Conservation (phyloP, 257 asterid species). For the Penstemon newberryi region DNA sequence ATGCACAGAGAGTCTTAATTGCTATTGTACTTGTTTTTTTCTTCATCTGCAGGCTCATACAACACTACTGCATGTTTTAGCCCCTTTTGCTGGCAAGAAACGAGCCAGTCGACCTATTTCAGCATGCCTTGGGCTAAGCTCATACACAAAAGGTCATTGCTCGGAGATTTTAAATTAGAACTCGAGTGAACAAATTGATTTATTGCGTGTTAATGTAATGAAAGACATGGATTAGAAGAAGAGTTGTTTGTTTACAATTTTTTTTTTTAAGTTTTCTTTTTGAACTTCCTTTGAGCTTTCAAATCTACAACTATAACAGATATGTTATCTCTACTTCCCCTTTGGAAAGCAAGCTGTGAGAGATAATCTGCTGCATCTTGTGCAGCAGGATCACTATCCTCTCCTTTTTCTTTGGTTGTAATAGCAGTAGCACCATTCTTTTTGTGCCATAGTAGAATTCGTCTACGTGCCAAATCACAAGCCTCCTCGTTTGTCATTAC, state of each 20-base stretch:
- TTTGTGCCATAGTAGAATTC: slow-evolving; percentile 64
- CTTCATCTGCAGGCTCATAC: too few species aligned
- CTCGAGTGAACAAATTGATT: slow-evolving; percentile 4
- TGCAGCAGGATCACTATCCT: slow-evolving; percentile 53
- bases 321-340: slow-evolving; percentile 69
- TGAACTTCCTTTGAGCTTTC: slow-evolving; percentile 66
- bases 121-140: too few species aligned
- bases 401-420: slow-evolving; percentile 40
- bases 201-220: neutral
- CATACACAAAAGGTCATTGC: neutral
- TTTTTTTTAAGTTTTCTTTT: slow-evolving; percentile 39
- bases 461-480: slow-evolving; percentile 65
- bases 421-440: slow-evolving; percentile 39
- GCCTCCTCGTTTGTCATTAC: slow-evolving; percentile 73
- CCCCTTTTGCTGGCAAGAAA: too few species aligned
- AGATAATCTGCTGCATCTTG: slow-evolving; percentile 74
- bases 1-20: too few species aligned
- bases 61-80: too few species aligned
- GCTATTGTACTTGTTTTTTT: too few species aligned
- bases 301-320: slow-evolving; percentile 72
- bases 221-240: slow-evolving; percentile 4
- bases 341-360: slow-evolving; percentile 53
- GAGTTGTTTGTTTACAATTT: neutral
- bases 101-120: too few species aligned
- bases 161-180: neutral